phyloP scores from a whole-genome alignment of 345 rosid species.

The Citrus maxima region DNA sequence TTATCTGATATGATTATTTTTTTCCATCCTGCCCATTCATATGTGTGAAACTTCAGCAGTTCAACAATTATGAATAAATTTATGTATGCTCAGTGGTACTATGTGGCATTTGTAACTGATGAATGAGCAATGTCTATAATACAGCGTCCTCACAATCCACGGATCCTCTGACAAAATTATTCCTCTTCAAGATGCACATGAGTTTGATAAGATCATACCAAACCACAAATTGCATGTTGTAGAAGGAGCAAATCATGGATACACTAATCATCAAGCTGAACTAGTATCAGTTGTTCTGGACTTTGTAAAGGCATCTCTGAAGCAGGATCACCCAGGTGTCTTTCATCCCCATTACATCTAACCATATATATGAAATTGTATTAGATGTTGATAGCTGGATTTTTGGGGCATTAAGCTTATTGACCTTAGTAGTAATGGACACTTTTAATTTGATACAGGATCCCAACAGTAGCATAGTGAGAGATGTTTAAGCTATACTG shows the following conservation, averaged over 20 bases:
- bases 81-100: not conserved
- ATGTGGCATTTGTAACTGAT: not conserved
- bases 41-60: not conserved
- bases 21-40: too few species aligned
- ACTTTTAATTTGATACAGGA: not conserved
- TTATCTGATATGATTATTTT: not conserved
- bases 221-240: conserved; percentile 61
- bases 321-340: conserved; percentile 14
- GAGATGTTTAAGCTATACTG: not conserved
- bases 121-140: not conserved
- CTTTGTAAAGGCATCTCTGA: conserved; percentile 39
- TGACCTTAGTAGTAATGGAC: too few species aligned
- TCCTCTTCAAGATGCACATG: conserved; percentile 58
- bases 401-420: not conserved
- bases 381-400: not conserved
- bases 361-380: not conserved
- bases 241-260: conserved; percentile 66
- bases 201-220: conserved; percentile 65
- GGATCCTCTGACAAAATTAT: conserved; percentile 61
- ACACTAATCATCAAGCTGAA: conserved; percentile 52
- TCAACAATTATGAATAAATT: not conserved
- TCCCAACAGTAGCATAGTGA: not conserved
- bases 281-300: conserved; percentile 45
- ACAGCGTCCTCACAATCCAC: conserved; percentile 76
- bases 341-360: not conserved